Evolutionary conservation across 2,329 filamentous ascomycete species (phyloP), one percentile per base, ranked within the genome.

Genomic region (Metarhizium humberi): DNA sequence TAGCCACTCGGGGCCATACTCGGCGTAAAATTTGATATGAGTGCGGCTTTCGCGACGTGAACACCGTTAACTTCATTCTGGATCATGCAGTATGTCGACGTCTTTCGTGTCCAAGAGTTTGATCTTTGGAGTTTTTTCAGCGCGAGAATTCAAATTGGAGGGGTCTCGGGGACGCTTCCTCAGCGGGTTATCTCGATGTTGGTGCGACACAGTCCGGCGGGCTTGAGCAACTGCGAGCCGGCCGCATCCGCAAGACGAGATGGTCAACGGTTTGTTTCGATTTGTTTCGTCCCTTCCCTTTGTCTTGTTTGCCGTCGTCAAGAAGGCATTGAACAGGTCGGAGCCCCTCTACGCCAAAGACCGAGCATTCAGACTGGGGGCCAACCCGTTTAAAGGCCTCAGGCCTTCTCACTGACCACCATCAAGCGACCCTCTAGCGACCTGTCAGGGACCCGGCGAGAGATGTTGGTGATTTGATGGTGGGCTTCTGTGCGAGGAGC

Each of bases 1-100:
- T 79, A 36, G 68, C 56, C 13, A 61, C 40, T 71, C 71, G 77
- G 71, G 69, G 81, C 80, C 80, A 84, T 69, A 74, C 72, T 61
- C 80, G 80, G 58, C 78, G 80, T 34, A 89, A 67, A 61, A 86
- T 76, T 70, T 71, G 73, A 66, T 83, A 83, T 50, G 60, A 65
- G 55, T 58, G 30, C 59, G 58, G 55, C 47, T 58, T 36, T 34
- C 51, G 48, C 49, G 48, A 49, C 6, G 29, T 42, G 18, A 54
- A 48, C 18, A 25, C 48, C n/a, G 49, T n/a, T 3, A 50, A 6
- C 43, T 57, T 55, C 52, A 57, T 57, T 40, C n/a, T 42, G 36
- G 29, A 38, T 6, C 32, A 38, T 25, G 18, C 18, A 16, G 6
- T 45, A 5, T 20, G 6, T 45, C 6, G 42, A 11, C 6, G 16